Conservation (phyloP, 2,329 filamentous ascomycete genomes). For the Alternaria alternata region DNA sequence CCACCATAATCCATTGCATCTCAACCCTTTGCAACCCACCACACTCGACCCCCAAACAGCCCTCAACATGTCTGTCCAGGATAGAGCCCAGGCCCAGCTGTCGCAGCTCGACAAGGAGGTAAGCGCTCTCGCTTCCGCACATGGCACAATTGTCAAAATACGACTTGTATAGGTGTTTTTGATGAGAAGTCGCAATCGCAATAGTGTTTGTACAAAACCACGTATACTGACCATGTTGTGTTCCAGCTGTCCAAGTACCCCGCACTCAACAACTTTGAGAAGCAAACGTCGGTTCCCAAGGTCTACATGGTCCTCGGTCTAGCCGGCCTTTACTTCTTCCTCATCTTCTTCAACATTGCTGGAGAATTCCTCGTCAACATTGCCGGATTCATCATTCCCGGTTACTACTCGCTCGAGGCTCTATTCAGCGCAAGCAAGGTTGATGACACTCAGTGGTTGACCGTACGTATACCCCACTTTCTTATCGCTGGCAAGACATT, state of each 20-base stretch:
- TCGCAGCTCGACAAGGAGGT: constrained; percentile 85
- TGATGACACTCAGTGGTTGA: constrained; percentile 84
- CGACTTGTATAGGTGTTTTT: neutral
- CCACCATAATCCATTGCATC: constrained; percentile 14
- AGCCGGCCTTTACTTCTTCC: constrained; percentile 83
- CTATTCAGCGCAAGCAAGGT: constrained; percentile 75
- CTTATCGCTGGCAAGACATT: constrained; percentile 5
- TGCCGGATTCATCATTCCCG: constrained; percentile 82
- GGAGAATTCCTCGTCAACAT: constrained; percentile 88
- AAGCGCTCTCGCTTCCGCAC: constrained; percentile 47
- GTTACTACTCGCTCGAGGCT: constrained; percentile 83
- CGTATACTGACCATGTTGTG: constrained; percentile 32
- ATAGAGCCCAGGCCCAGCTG: constrained; percentile 78
- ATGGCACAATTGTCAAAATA: constrained; percentile 19
- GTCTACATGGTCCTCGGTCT: constrained; percentile 82
- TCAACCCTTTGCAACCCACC: constrained; percentile 5
- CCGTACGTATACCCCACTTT: constrained; percentile 48
- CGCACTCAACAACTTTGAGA: constrained; percentile 83
- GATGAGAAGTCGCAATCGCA: neutral
- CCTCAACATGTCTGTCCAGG: constrained; percentile 75
- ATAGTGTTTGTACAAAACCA: neutral
- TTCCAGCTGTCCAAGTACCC: constrained; percentile 84
- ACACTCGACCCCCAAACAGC: constrained; percentile 13
- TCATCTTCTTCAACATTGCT: constrained; percentile 91
- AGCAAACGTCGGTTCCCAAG: constrained; percentile 83